phyloP scores from a whole-genome alignment of 768 basidiomycete species.

The Lepiota venenata region DNA sequence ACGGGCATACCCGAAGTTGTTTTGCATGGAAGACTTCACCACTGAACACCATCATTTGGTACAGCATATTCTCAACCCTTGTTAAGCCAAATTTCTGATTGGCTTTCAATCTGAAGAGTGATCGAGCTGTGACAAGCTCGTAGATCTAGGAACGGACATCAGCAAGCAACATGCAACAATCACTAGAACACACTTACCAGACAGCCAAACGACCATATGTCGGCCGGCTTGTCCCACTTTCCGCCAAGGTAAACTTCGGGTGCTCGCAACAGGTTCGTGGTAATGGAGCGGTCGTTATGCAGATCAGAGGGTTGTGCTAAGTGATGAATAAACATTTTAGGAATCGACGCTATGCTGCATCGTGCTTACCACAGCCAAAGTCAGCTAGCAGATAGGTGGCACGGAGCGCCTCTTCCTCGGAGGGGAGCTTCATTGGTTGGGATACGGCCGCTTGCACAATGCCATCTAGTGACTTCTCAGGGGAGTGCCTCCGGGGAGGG shows the following conservation, averaged over 20 bases:
- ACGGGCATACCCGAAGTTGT: too few species aligned
- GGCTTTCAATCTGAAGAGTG: constrained; percentile 13
- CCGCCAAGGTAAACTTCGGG: constrained; percentile 25
- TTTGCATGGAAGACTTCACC: too few species aligned
- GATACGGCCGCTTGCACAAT: constrained; percentile 21
- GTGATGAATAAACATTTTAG: constrained; percentile 1
- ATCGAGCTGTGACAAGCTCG: constrained; percentile 14
- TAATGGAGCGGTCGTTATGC: constrained; percentile 18
- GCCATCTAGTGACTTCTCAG: constrained; percentile 19
- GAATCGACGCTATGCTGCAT: not conserved
- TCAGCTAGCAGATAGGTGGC: constrained; percentile 23
- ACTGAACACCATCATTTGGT: constrained; percentile 17
- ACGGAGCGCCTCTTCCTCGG: constrained; percentile 17
- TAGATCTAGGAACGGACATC: constrained; percentile 14
- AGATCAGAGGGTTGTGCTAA: constrained; percentile 15
- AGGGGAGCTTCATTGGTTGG: constrained; percentile 24
- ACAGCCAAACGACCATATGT: constrained; percentile 30
- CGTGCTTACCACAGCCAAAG: constrained; percentile 24
- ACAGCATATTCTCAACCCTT: constrained; percentile 11
- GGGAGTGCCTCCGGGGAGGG: constrained; percentile 18
- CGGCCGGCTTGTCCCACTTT: constrained; percentile 23
- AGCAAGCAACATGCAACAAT: not conserved
- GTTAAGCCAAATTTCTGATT: constrained; percentile 8
- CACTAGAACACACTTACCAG: constrained; percentile 15
- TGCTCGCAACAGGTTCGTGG: constrained; percentile 20